These are phyloP conservation scores for Solanum pinnatisectum DNA, from an alignment of 257 asterid species.

Conservation along the genomic window DNA sequence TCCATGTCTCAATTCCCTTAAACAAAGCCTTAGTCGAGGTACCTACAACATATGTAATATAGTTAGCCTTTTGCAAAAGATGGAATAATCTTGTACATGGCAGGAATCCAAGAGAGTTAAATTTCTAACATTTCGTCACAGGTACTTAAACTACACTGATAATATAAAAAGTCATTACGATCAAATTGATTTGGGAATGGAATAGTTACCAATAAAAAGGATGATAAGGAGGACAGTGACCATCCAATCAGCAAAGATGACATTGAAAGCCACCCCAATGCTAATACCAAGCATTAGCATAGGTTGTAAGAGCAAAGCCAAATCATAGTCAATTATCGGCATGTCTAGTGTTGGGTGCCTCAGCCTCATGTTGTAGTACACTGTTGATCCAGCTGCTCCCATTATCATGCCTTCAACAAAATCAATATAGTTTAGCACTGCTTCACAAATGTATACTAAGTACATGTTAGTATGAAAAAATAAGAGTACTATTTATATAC, in stretches of 20 bases:
- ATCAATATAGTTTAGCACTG: background rate
- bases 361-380: slow-evolving; percentile 22
- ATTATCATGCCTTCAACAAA: slow-evolving; percentile 21
- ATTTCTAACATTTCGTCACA: background rate
- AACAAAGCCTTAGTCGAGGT: slow-evolving; percentile 26
- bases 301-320: slow-evolving; percentile 28
- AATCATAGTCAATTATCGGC: slow-evolving; percentile 30
- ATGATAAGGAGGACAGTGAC: slow-evolving; percentile 29
- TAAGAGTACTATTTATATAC: background rate
- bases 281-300: slow-evolving; percentile 37
- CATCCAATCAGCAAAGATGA: slow-evolving; percentile 35
- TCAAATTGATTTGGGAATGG: background rate
- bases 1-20: slow-evolving; percentile 35
- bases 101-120: background rate
- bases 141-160: background rate
- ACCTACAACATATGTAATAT: background rate
- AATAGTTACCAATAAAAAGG: slow-evolving; percentile 20
- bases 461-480: background rate
- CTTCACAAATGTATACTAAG: background rate
- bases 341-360: slow-evolving; percentile 29
- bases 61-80: background rate
- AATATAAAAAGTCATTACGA: background rate
- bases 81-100: background rate
- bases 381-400: slow-evolving; percentile 37
- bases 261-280: slow-evolving; percentile 34